Conservation (phyloP, 2,329 filamentous ascomycete species). For the Fonsecaea nubica region DNA sequence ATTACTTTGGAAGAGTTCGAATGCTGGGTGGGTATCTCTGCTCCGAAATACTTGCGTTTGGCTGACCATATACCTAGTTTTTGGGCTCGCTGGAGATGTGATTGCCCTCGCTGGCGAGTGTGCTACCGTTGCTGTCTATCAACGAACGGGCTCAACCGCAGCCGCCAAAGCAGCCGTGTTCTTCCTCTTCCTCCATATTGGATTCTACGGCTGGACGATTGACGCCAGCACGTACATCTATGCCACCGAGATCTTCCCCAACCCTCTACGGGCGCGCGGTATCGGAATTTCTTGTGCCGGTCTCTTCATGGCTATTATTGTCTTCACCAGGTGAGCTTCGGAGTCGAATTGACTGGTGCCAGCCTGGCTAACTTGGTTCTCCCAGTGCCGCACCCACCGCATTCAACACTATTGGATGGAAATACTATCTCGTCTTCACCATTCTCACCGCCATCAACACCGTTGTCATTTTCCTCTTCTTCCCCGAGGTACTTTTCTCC, state of each 20-base stretch:
- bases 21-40: conserved; percentile 35
- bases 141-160: conserved; percentile 51
- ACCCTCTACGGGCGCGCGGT: conserved; percentile 73
- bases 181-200: conserved; percentile 58
- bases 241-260: conserved; percentile 74
- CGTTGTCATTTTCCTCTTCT: conserved; percentile 20
- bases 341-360: not conserved
- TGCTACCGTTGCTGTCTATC: conserved; percentile 57
- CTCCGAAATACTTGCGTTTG: not conserved
- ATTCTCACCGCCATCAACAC: conserved; percentile 11
- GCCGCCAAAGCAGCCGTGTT: conserved; percentile 70
- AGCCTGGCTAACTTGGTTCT: not conserved
- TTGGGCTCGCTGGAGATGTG: conserved; percentile 45
- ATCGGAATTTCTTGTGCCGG: conserved; percentile 21
- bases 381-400: conserved; percentile 42
- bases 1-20: conserved; percentile 47
- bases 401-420: conserved; percentile 45
- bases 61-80: conserved; percentile 39
- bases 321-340: conserved; percentile 12
- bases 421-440: conserved; percentile 43
- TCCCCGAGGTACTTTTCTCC: conserved; percentile 37
- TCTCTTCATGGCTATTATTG: conserved; percentile 17
- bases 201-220: conserved; percentile 68
- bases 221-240: conserved; percentile 71
- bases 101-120: conserved; percentile 44